Base-by-base conservation (phyloP, 192 early-diverging fungal genomes). In the Geosiphon pyriformis region DNA sequence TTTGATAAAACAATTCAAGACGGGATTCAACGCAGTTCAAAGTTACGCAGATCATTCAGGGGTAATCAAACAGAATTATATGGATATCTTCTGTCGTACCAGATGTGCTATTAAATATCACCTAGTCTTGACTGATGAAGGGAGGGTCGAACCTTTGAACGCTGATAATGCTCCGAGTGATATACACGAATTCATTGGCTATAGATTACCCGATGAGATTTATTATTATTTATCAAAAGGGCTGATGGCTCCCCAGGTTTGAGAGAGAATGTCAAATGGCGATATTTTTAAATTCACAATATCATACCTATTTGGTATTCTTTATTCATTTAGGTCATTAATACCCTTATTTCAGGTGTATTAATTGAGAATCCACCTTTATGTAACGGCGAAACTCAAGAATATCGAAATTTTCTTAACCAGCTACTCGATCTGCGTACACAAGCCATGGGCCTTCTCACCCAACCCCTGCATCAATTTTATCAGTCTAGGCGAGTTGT, bases 161-260 rank as follows among this genome's bases (percentile, higher is more conserved):
- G 54, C 60, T 17, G 77, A 75, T 0, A 67, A 77, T 4, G 88
- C 88, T 23, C 90, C 90, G 7, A 86, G 77, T 60, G 90, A 92
- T 65, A 79, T 92, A 56, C 90, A 92, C 61, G 90, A 91, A 52
- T 80, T 91, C 29, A 86, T 92, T 70, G 90, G 90, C 7, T 89
- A 86, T 69, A 80, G 89, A 18, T 79, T 92, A 37, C 90, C 90
- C 0, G 82, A 85, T 37, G 77, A 78, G 27, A 73, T 86, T 8
- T 90, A 92, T 53, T 86, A 84, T 64, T 86, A 85, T 64, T 69
- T 92, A 25, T 83, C 83, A 8, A 83, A 74, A 22, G 87, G 90
- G 23, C 52, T 87, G 15, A 71, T 92, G 23, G 79, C 82, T 8
- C 84, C 87, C 50, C 84, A 81, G 35, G 76, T 50, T 29, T 65